Evolutionary conservation across 148 eudicot species (phyloP).

Genomic region (Rhododendron williamsianum): DNA sequence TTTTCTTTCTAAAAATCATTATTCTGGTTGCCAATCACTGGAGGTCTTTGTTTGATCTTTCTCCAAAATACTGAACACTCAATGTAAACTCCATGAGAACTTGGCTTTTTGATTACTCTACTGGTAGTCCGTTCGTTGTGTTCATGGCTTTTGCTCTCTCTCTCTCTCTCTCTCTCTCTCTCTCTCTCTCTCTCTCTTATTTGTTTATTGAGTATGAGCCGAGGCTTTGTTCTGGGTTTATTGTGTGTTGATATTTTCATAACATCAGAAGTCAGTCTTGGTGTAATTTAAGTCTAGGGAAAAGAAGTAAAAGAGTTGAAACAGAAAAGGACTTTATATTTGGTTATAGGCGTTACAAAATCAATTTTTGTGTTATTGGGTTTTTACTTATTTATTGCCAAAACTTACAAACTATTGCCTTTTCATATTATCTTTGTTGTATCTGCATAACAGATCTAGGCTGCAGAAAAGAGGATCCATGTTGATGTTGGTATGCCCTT

Average conservation of each 20-base stretch:
- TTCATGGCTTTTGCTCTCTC: too few species aligned
- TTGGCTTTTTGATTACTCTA: too few species aligned
- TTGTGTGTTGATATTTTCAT: background rate
- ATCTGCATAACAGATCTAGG: conserved; percentile 50
- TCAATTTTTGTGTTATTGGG: background rate
- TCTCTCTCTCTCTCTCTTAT: too few species aligned
- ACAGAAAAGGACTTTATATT: background rate
- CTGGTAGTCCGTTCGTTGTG: too few species aligned
- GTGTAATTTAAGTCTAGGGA: background rate
- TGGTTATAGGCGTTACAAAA: background rate
- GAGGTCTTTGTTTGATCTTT: too few species aligned
- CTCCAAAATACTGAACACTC: too few species aligned
- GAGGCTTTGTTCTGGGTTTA: background rate
- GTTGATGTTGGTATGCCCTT: conserved; percentile 85
- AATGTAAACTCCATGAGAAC: too few species aligned
- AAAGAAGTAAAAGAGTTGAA: background rate
- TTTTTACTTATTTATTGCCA: background rate
- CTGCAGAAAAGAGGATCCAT: conserved; percentile 65
- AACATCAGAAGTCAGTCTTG: background rate
- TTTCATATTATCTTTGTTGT: background rate
- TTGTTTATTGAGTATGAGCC: background rate
- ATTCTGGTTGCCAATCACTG: too few species aligned
- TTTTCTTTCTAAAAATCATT: too few species aligned
- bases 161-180: too few species aligned
- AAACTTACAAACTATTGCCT: background rate